Base-by-base conservation (phyloP, 2,329 filamentous ascomycete species). In the Penicillium sp. region DNA sequence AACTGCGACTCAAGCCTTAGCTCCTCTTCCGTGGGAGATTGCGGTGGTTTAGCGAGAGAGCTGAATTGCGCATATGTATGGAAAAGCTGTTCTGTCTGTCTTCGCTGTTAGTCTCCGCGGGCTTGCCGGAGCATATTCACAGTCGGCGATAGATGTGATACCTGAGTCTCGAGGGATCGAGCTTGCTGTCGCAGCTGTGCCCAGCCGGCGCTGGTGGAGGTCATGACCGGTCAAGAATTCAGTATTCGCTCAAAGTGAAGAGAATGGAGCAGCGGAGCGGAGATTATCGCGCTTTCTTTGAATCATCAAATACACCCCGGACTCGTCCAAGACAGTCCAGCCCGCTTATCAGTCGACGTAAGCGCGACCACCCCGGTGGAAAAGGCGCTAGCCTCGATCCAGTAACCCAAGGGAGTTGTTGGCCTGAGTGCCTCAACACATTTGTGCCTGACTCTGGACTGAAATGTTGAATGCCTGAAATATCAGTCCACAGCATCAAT, bases 161-260 rank as follows among this genome's bases (percentile, higher is more conserved):
- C 91, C 80, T 97, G 91, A 52, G 85, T 88, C 71, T 98, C 93
- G 53, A 96, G 77, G 39, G 84, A 82, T 62, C 93, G 81, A 52
- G 90, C 88, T 73, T 97, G 91, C 68, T 96, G 90, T 62, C 93
- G 87, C 59, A 97, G 79, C 74, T 96, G 90, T 64, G 89, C 85
- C 93, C 93, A 98, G 73, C 90, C 85, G 54, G 80, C 77, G 54
- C 73, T 70, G n/a, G 72, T 82, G 57, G 76, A 65, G 54, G 78
- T 73, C 79, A 82, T 83, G 55, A 43, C 42, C 40, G 43, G 40
- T 26, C 48, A 28, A 46, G 39, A 25, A 25, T 39, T 38, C 24
- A 38, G 9, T 12, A 27, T 43, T 32, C 34, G 39, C 13, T 33
- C 18, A 34, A 37, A 39, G 37, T 8, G 28, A 18, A 26, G 11